Base-by-base conservation (phyloP, 331 rosid genomes). In the Ulmus americana region DNA sequence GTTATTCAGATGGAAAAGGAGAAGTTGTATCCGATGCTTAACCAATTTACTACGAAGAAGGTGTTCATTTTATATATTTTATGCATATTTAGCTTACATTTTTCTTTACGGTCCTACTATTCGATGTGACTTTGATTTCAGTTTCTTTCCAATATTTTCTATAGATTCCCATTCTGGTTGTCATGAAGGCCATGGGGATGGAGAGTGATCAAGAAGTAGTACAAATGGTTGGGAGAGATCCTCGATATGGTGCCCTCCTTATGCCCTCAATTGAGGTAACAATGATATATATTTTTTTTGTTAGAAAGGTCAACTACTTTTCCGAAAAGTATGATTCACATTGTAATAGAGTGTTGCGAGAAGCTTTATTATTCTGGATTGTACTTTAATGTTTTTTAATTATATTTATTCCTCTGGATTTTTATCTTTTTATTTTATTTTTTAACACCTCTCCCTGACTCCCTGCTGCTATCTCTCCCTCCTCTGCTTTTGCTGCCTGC, bases 111-210 rank as follows among this genome's bases (percentile, higher is more conserved):
- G 2, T 39, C 45, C 39, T 47, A 16, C 20, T 47, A 0, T 22
- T 7, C 11, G 14, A 63, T 70, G 47, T 13, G 7, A 53, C n/a
- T 62, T 40, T 20, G 16, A 15, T 20, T 22, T 43, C 13, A 12
- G n/a, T n/a, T 35, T 42, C 28, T 45, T 61, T 28, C 22, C 28
- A 12, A 45, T 15, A 55, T 61, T 54, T 71, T 52, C 62, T 65
- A 15, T 70, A 90, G 96, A 86, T 89, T 76, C 98, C 98, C 64
- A 84, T 92, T 46, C 83, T 88, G 94, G 75, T 79, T 9, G 92
- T 90, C 74, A 82, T 85, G 87, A 88, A 88, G 79, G 98, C 96
- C 65, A 88, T 92, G 98, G 98, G 98, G 71, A 88, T 92, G 96
- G 83, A 82, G 63, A 75, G 86, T 66, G 88, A 85, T 76, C 98